These are phyloP conservation scores for Ceriops tagal DNA, from an alignment of 345 rosid genomes.

Conservation along the genomic window DNA sequence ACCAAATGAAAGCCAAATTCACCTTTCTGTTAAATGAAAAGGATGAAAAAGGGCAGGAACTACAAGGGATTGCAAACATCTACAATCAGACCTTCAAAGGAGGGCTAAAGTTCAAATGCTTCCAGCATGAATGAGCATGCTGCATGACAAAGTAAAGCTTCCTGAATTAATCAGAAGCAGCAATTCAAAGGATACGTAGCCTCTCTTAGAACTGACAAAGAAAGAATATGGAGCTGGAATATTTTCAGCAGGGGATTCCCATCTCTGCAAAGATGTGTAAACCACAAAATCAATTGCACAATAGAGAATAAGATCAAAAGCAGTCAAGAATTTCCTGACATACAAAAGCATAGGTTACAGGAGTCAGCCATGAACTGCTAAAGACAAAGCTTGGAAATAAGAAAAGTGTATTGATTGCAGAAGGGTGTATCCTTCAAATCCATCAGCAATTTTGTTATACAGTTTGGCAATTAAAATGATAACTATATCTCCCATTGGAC, in stretches of 20 bases:
- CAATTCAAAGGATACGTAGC: slow-evolving; percentile 61
- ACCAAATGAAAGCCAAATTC: no score
- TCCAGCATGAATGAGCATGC: background rate
- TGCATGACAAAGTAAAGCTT: slow-evolving; percentile 2
- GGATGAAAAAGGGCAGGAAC: background rate
- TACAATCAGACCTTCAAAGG: background rate
- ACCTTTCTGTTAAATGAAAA: no score
- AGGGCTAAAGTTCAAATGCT: background rate
- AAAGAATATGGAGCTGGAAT: slow-evolving; percentile 59
- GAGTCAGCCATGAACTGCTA: background rate
- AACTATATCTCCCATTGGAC: no score
- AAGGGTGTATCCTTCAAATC: no score
- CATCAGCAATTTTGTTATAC: no score
- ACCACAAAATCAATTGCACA: slow-evolving; percentile 14
- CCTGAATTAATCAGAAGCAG: slow-evolving; percentile 6
- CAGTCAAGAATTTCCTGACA: background rate
- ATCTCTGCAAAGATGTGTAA: slow-evolving; percentile 43
- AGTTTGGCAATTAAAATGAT: no score
- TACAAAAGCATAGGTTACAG: background rate
- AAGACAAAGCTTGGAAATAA: no score
- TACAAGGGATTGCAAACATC: background rate
- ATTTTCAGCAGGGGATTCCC: slow-evolving; percentile 39
- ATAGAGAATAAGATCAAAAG: slow-evolving; percentile 3
- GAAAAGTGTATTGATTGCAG: no score
- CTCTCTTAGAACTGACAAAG: slow-evolving; percentile 66